Base-by-base conservation (phyloP, 1,139 yeast species). In the Scheffersomyces titani region DNA sequence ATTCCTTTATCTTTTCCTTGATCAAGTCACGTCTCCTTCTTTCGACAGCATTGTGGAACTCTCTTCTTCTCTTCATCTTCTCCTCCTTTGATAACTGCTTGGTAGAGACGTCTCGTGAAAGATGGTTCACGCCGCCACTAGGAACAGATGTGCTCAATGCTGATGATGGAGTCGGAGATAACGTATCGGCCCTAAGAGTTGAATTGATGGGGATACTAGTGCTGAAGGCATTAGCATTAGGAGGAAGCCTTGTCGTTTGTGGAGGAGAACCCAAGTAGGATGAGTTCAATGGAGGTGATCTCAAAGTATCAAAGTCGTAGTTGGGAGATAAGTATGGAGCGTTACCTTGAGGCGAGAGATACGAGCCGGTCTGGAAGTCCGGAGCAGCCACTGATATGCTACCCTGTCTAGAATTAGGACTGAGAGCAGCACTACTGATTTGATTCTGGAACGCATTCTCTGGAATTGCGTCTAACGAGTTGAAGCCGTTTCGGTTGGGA, bases 11-110 rank as follows among this genome's bases (percentile, higher is more conserved):
- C 64, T 89, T 83, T 65, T 87, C 90, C 69, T 89, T 89, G 62
- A 89, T 89, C 63, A 89, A 75, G 66, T 89, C 96, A 63, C 96
- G 78, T 69, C 96, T 80, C 68, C 93, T 80, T 67, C 94, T 78
- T 69, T 89, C 96, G 5, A 89, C 96, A 0, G 92, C 94, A 67
- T 89, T 89, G 67, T 89, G 96, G 63, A 89, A 86, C 66, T 89
- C 93, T 61, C 92, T 76, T 64, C 93, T 80, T 65, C 94, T 80
- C 61, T 83, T 82, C 56, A 88, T 68, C 65, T 87, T 89, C 57
- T 87, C 91, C 59, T 89, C 94, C 65, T 87, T 86, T n/a, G 85
- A 78, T 55, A 88, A 65, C 65, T 75, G 85, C 69, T 78, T 84
- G 54, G 61, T 63, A 13, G 65, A 63, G 9, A 61, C 51, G 1